Base-by-base conservation (phyloP, 192 early-diverging fungal species). In the Linnemannia elongata region DNA sequence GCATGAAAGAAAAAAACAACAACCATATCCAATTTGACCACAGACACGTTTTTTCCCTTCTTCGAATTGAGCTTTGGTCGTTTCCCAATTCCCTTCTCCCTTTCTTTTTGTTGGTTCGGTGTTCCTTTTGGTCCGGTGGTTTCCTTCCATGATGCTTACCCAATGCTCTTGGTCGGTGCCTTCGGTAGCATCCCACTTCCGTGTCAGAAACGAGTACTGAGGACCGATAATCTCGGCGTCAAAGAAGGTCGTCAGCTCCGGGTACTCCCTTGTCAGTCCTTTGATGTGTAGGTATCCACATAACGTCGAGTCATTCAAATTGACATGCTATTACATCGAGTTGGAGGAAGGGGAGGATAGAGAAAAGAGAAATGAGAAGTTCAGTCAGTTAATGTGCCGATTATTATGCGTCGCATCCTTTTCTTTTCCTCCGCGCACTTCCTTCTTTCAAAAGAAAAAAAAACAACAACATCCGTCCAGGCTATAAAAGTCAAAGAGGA, bases 161-260 rank as follows among this genome's bases (percentile, higher is more conserved):
- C 96, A 97, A 81, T 96, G 96, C 74, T 91, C 88, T 69, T 85
- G 66, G 82, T 97, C 97, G 52, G 93, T 95, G 17, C 77, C 81
- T 69, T 93, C 93, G 69, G 92, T 90, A 24, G 95, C 94, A 74
- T 96, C 92, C 97, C 97, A 97, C 90, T 96, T 97, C 27, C 92
- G 78, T 22, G 97, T 97, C 72, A 96, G 77, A 77, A 97, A 97
- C 18, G 92, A 92, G 78, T 96, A 89, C 54, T 93, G 87, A 18
- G 89, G 85, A 6, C 96, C 96, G 80, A 97, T 93, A 55, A 97
- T 94, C 79, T 97, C 96, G 38, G 93, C 95, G 72, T 96, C 96
- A 88, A 97, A 97, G 81, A 95, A 97, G 18, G 96, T 97, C 75
- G 95, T 95, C 52, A 97, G 82, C 75, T 95, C 92, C n/a, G 96